These are phyloP conservation scores for Carex scoparia DNA, from an alignment of 176 grass and related monocot species.

Conservation along the genomic window DNA sequence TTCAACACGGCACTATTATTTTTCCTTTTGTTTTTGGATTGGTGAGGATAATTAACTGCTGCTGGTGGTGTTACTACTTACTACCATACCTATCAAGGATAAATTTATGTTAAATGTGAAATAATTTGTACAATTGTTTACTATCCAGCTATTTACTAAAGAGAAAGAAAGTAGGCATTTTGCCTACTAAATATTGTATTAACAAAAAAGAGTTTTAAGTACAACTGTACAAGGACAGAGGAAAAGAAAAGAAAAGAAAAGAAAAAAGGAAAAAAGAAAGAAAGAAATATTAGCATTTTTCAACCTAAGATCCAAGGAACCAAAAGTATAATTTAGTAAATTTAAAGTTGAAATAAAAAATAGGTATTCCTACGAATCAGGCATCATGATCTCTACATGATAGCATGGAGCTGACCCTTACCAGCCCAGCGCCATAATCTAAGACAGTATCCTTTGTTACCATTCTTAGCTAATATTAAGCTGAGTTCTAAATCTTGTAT, in stretches of 20 bases:
- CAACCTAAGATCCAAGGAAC: neutral
- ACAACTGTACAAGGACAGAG: too few relatives aligned
- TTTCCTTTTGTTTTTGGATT: neutral
- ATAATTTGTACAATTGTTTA: neutral
- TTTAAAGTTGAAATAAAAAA: neutral
- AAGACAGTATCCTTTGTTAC: neutral
- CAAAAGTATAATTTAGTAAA: neutral
- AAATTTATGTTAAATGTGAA: neutral
- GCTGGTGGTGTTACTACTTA: neutral
- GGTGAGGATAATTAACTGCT: neutral
- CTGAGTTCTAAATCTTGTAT: neutral
- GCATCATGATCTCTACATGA: neutral
- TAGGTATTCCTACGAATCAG: neutral
- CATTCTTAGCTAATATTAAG: neutral
- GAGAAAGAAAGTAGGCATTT: too few relatives aligned
- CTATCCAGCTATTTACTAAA: neutral
- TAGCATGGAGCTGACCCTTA: neutral
- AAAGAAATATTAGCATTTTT: neutral
- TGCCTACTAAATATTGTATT: too few relatives aligned
- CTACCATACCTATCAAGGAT: neutral
- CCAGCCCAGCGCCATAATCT: neutral
- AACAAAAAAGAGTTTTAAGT: too few relatives aligned
- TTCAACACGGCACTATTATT: neutral
- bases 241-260: neutral
- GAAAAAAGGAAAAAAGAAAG: neutral